phyloP scores from a whole-genome alignment of 192 early-diverging fungal species.

The Coemansia sp. region DNA sequence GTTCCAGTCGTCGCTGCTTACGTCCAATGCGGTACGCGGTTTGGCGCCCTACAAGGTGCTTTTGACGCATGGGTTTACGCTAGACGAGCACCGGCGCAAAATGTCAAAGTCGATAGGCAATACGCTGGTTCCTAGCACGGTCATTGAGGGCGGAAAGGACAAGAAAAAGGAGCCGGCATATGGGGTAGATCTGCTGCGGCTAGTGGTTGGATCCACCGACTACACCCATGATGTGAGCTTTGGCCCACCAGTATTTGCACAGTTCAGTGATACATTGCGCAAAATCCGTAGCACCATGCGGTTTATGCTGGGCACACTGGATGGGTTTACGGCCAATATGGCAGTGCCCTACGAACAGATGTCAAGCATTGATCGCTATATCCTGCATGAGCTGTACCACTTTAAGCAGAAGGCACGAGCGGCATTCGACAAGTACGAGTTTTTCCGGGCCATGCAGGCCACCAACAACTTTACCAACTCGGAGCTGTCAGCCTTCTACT shows the following conservation, averaged over 20 bases:
- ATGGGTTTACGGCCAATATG: conserved; percentile 53
- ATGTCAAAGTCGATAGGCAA: conserved; percentile 86
- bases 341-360: conserved; percentile 56
- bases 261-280: conserved; percentile 65
- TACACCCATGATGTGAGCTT: conserved; percentile 73
- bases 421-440: conserved; percentile 62
- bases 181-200: conserved; percentile 70
- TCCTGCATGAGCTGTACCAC: conserved; percentile 64
- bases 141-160: conserved; percentile 73
- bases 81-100: conserved; percentile 75
- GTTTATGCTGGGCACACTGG: conserved; percentile 75
- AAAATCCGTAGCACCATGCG: conserved; percentile 74
- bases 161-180: conserved; percentile 67
- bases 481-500: conserved; percentile 71
- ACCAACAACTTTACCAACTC: conserved; percentile 67
- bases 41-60: conserved; percentile 66
- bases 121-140: conserved; percentile 60
- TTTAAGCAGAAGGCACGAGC: conserved; percentile 56
- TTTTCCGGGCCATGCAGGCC: conserved; percentile 62
- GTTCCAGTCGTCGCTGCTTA: conserved; percentile 81
- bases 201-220: conserved; percentile 73
- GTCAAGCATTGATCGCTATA: conserved; percentile 44
- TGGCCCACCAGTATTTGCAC: conserved; percentile 62
- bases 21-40: conserved; percentile 65
- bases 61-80: conserved; percentile 79